phyloP scores from a whole-genome alignment of 2,329 filamentous ascomycete species.

The Nothophoma quercina region DNA sequence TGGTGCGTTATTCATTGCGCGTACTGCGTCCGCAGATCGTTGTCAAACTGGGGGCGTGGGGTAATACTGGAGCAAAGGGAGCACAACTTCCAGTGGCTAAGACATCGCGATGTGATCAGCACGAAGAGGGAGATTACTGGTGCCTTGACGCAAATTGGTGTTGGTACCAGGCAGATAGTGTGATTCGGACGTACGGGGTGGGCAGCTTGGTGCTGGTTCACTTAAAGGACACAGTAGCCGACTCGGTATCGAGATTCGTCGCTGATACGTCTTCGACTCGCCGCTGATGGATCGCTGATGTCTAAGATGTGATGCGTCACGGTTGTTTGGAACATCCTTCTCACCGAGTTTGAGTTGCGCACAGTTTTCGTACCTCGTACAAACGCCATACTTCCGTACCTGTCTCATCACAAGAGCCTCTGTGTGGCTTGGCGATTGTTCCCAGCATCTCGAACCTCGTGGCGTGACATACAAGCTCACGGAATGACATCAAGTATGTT shows the following conservation, averaged over 20 bases:
- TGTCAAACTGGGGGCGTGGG: constrained; percentile 9
- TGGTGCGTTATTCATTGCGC: constrained; percentile 10
- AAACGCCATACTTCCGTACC: background rate
- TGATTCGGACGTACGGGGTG: background rate
- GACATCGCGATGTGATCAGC: background rate
- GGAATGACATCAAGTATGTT: constrained; percentile 13
- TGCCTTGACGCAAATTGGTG: background rate
- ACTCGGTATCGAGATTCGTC: background rate
- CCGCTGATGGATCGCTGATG: background rate
- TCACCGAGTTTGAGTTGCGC: background rate
- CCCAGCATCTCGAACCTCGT: constrained; percentile 9
- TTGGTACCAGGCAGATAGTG: constrained; percentile 1
- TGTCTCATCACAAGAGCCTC: background rate
- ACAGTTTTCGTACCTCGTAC: background rate
- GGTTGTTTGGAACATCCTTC: background rate
- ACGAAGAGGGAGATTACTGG: background rate
- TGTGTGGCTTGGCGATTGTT: background rate
- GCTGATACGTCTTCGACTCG: background rate
- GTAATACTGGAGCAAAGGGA: constrained; percentile 9
- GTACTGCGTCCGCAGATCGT: constrained; percentile 12
- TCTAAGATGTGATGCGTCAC: constrained; percentile 4
- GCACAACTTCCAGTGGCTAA: constrained; percentile 3
- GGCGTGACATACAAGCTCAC: background rate
- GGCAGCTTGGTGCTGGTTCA: background rate
- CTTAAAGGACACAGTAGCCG: background rate